phyloP scores from a whole-genome alignment of 345 rosid species.

The Bruguiera sexangula region DNA sequence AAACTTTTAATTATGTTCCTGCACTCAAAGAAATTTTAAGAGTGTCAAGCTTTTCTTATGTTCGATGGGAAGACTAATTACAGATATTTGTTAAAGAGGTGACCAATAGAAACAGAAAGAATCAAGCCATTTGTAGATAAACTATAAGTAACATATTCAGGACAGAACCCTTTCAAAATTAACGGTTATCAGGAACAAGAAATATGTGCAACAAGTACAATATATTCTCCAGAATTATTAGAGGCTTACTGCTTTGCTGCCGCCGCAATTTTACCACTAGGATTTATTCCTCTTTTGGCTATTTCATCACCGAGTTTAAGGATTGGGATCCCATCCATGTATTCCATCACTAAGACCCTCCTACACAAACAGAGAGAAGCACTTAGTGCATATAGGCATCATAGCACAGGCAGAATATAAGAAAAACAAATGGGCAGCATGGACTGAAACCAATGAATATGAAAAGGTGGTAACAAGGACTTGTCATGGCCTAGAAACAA shows the following conservation, averaged over 20 bases:
- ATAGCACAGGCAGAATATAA: neutral
- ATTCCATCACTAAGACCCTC: slow-evolving; percentile 86
- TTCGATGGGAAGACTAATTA: neutral
- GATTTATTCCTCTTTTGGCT: slow-evolving; percentile 87
- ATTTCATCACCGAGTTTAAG: slow-evolving; percentile 85
- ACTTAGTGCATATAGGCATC: neutral
- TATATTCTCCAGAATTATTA: slow-evolving; percentile 41
- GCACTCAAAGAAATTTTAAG: slow-evolving; percentile 24
- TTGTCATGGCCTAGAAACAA: too few relatives aligned
- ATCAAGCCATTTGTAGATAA: neutral
- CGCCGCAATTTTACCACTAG: slow-evolving; percentile 72
- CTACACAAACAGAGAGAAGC: slow-evolving; percentile 30
- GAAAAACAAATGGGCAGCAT: neutral
- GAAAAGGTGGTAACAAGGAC: too few relatives aligned
- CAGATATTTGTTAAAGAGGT: neutral
- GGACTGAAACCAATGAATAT: too few relatives aligned
- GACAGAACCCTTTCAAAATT: neutral
- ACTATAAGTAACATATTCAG: slow-evolving; percentile 1
- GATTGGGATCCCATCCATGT: slow-evolving; percentile 86
- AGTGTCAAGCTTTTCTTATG: slow-evolving; percentile 7
- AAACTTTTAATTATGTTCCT: slow-evolving; percentile 82
- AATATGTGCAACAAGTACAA: slow-evolving; percentile 13
- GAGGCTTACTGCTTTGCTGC: slow-evolving; percentile 91
- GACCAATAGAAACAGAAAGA: neutral
- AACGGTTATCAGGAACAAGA: neutral